These are phyloP conservation scores for Wickerhamomyces mucosus DNA, from an alignment of 805 yeast species.

Conservation along the genomic window DNA sequence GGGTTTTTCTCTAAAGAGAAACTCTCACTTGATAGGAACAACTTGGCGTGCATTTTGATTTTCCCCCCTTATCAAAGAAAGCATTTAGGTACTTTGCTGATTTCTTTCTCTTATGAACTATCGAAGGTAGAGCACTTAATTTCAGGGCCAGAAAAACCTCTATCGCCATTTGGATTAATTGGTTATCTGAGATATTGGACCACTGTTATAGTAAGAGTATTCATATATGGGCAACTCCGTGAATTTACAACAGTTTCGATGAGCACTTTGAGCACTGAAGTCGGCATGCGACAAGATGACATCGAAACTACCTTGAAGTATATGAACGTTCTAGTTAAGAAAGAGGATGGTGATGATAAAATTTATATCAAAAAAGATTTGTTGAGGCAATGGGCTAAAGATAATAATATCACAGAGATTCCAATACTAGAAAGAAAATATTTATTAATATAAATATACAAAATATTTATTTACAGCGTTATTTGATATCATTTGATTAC, in stretches of 20 bases:
- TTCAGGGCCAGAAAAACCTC: slow-evolving; percentile 90
- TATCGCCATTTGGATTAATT: slow-evolving; percentile 70
- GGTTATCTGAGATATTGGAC: slow-evolving; percentile 78
- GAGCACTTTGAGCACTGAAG: slow-evolving; percentile 52
- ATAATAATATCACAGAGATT: slow-evolving; percentile 8
- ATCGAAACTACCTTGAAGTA: slow-evolving; percentile 47
- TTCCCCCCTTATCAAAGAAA: slow-evolving; percentile 88
- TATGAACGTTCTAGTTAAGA: slow-evolving; percentile 34
- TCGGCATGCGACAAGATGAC: slow-evolving; percentile 57
- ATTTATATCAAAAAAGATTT: slow-evolving; percentile 9
- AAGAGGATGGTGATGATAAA: slow-evolving; percentile 7
- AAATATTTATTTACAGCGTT: no score
- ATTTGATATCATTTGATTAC: no score
- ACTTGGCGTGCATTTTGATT: slow-evolving; percentile 82
- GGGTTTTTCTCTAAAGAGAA: slow-evolving; percentile 91
- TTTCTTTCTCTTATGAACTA: slow-evolving; percentile 74
- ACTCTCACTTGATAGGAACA: slow-evolving; percentile 66
- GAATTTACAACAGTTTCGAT: slow-evolving; percentile 27
- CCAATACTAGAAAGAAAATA: slow-evolving; percentile 9
- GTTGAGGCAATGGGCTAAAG: slow-evolving; percentile 10
- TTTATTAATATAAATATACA: no score
- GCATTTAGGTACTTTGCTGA: slow-evolving; percentile 68
- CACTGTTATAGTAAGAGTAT: slow-evolving; percentile 33
- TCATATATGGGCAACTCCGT: slow-evolving; percentile 32
- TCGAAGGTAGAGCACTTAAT: slow-evolving; percentile 52